Percentiles rank a stretch among this genome's conserved stretches.
These are phyloP conservation scores for Cladorrhinum sp. DNA, from an alignment of 2,329 filamentous ascomycete genomes.

Conservation along the genomic window DNA sequence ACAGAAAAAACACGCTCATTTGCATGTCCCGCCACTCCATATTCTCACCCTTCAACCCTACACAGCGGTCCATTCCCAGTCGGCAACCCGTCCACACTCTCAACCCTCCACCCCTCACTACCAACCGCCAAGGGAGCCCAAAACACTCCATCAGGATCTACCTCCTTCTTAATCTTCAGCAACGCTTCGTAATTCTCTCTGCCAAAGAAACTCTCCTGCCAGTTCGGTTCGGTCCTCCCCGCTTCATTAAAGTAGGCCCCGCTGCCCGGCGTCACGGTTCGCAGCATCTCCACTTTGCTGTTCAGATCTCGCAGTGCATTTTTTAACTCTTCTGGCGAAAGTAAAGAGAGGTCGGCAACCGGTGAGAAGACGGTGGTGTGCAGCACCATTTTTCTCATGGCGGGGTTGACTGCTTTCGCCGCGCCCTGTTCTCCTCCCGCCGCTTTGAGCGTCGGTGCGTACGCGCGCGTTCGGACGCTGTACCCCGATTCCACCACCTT, in stretches of 20 bases:
- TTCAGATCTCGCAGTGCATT: conserved; percentile 18
- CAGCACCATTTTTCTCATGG: background rate
- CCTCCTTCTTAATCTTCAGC: conserved; percentile 37
- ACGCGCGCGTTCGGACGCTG: background rate
- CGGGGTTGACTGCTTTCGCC: background rate
- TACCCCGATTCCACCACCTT: background rate
- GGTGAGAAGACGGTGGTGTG: background rate
- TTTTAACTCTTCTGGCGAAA: conserved; percentile 6
- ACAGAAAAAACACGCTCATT: too few species aligned
- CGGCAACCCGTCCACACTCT: conserved; percentile 17
- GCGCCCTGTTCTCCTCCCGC: background rate
- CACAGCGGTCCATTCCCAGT: conserved; percentile 26
- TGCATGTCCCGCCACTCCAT: background rate
- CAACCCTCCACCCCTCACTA: background rate
- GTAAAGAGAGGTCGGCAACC: background rate
- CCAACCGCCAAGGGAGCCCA: background rate
- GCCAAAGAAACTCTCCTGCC: conserved; percentile 36
- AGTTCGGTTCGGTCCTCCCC: conserved; percentile 37
- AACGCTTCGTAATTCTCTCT: conserved; percentile 15
- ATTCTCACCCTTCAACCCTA: background rate
- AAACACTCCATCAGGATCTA: conserved; percentile 37
- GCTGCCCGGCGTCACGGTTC: conserved; percentile 31
- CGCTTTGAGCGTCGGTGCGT: background rate
- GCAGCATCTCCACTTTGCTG: conserved; percentile 19
- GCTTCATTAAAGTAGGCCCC: conserved; percentile 42